Evolutionary conservation across 2,329 filamentous ascomycete genomes (phyloP).

Genomic region (Pestalotiopsis sp.): DNA sequence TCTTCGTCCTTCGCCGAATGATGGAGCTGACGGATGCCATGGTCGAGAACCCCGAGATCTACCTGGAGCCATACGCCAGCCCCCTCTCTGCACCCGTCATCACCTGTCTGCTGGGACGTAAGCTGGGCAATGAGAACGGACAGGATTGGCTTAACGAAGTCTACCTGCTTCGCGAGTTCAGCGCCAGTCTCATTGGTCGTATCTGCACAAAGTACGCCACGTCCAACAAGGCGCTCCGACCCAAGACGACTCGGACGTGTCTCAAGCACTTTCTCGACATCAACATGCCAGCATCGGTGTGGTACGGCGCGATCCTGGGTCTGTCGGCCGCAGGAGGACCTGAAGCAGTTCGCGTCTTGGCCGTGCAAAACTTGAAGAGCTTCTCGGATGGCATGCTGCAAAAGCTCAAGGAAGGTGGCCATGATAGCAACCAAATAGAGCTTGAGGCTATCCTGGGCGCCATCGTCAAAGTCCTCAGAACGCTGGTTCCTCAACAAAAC

Average conservation of each 20-base stretch:
- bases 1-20: conserved; percentile 87
- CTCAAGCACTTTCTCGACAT: conserved; percentile 91
- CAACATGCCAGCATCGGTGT: conserved; percentile 77
- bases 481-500: conserved; percentile 38
- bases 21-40: conserved; percentile 87
- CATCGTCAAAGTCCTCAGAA: conserved; percentile 56
- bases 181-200: conserved; percentile 77
- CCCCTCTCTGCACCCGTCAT: conserved; percentile 82
- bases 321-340: conserved; percentile 75
- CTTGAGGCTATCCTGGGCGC: conserved; percentile 58
- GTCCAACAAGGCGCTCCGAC: conserved; percentile 79
- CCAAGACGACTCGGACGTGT: conserved; percentile 89
- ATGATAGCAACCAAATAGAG: conserved; percentile 46
- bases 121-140: conserved; percentile 64
- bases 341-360: conserved; percentile 58
- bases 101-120: conserved; percentile 86
- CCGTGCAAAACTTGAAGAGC: conserved; percentile 57
- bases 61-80: conserved; percentile 64
- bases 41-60: conserved; percentile 80
- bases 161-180: conserved; percentile 82
- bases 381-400: conserved; percentile 57
- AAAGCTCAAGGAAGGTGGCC: conserved; percentile 52
- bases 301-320: conserved; percentile 87
- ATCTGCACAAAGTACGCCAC: conserved; percentile 82
- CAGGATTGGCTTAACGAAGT: conserved; percentile 60